Evolutionary conservation across 495 filamentous ascomycete species (phyloP).

Genomic region (Aspergillus cristatus): DNA sequence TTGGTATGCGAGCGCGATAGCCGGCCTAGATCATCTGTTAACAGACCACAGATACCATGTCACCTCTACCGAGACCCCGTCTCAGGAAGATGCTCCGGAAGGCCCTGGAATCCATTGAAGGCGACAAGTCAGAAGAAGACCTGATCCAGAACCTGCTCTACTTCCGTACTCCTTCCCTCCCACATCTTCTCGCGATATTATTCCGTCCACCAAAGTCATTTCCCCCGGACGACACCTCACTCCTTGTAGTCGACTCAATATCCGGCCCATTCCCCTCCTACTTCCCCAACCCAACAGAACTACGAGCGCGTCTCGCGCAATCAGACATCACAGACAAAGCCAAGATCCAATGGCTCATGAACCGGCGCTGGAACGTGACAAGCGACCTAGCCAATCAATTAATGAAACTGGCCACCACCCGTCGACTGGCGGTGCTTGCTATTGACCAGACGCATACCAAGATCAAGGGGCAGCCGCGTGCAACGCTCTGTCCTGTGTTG

Average conservation of each 20-base stretch:
- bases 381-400: slow-evolving; percentile 48
- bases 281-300: slow-evolving; percentile 47
- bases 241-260: slow-evolving; percentile 71
- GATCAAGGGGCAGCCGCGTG: slow-evolving; percentile 43
- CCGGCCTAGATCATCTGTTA: slow-evolving; percentile 1
- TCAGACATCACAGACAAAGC: slow-evolving; percentile 24
- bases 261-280: slow-evolving; percentile 66
- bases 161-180: slow-evolving; percentile 45
- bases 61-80: slow-evolving; percentile 30
- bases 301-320: slow-evolving; percentile 23
- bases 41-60: slow-evolving; percentile 37
- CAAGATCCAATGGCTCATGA: slow-evolving; percentile 45
- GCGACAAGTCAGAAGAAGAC: slow-evolving; percentile 5
- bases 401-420: slow-evolving; percentile 57
- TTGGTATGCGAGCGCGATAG: slow-evolving; percentile 51
- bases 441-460: slow-evolving; percentile 65
- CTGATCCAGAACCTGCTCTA: slow-evolving; percentile 31
- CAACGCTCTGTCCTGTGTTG: slow-evolving; percentile 64
- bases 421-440: slow-evolving; percentile 56
- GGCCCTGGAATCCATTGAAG: slow-evolving; percentile 2
- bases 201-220: slow-evolving; percentile 50
- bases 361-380: slow-evolving; percentile 54
- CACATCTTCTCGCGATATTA: slow-evolving; percentile 70
- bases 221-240: slow-evolving; percentile 47
- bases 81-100: slow-evolving; percentile 26